Base-by-base conservation (phyloP, 495 filamentous ascomycete genomes). In the Lepraria neglecta region DNA sequence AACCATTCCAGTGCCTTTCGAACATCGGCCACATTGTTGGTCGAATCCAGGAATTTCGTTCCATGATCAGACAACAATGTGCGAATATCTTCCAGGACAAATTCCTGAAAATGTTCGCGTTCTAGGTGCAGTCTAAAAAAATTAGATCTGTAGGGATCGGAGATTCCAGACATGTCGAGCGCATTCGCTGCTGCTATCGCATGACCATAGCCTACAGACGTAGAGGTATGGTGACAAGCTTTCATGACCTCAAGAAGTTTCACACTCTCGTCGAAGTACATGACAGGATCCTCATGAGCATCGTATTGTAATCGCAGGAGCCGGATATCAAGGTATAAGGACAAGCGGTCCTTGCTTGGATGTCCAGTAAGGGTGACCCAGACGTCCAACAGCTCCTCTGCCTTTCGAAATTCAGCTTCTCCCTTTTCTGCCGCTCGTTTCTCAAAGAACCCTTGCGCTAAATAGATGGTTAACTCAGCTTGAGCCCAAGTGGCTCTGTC, bases 171-270 rank as follows among this genome's bases (percentile, higher is more conserved):
- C 50, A 44, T 57, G 40, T 57, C 33, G 33, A 42, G 54, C 54
- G 35, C 40, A 44, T 40, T 44, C 11, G 54, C 54, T 43, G 54
- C 54, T 42, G 33, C 54, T 19, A 57, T 44, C 54, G 54, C 54
- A 43, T 57, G 54, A 33, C 54, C 54, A 57, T 57, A 57, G 54
- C 35, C 40, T 19, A 57, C 54, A 42, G 54, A 42, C 54, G 54
- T 57, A 44, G 54, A 43, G 40, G 54, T 33, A 44, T 57, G 54
- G 19, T 44, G 40, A 57, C 35, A 57, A 38, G 54, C 35, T 57
- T 57, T 57, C 54, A 57, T 57, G 40, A 57, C 28, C 40, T 38
- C 33, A 44, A 40, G 35, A 40, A 38, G 30, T 44, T 43, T 40
- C 54, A 57, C 27, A 35, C 54, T 43, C 54, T 57, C 30, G 54